Evolutionary conservation across 2,329 filamentous ascomycete genomes (phyloP).

Genomic region (Diaporthe sp.): DNA sequence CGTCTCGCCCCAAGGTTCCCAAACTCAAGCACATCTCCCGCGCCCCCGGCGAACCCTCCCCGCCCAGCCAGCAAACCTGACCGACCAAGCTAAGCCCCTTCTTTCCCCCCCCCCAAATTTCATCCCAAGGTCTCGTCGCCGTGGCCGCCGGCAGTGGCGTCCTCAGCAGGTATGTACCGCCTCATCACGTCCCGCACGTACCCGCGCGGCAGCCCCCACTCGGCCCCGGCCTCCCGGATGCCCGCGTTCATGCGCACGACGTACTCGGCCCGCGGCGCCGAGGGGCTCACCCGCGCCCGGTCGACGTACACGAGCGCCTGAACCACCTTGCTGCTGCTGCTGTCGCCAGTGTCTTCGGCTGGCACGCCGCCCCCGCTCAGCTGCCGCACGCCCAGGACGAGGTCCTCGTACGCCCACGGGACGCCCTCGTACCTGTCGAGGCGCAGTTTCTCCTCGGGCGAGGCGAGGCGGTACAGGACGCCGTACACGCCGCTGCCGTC

Average conservation of each 20-base stretch:
- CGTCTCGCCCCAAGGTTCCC: conserved; percentile 11
- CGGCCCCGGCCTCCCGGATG: conserved; percentile 69
- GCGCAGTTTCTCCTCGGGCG: conserved; percentile 58
- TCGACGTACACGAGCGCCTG: conserved; percentile 72
- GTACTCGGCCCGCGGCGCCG: conserved; percentile 67
- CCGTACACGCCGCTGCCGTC: conserved; percentile 64
- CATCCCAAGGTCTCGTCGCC: background rate
- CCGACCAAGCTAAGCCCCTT: background rate
- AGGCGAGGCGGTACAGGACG: conserved; percentile 65
- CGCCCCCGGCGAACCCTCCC: background rate
- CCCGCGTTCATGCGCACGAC: conserved; percentile 73
- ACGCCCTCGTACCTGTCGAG: conserved; percentile 74
- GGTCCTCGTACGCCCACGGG: conserved; percentile 71
- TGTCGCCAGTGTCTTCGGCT: background rate
- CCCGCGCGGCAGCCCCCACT: conserved; percentile 61
- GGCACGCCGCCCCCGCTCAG: conserved; percentile 2
- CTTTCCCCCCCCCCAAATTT: too few species aligned
- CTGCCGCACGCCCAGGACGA: conserved; percentile 58
- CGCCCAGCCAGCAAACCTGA: background rate
- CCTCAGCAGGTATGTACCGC: conserved; percentile 50
- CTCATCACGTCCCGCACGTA: conserved; percentile 70
- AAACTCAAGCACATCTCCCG: background rate
- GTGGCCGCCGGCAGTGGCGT: background rate
- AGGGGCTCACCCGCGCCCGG: conserved; percentile 51
- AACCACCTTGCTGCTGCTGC: background rate